phyloP scores from a whole-genome alignment of 2,329 filamentous ascomycete genomes.

The Leptographium procerum region DNA sequence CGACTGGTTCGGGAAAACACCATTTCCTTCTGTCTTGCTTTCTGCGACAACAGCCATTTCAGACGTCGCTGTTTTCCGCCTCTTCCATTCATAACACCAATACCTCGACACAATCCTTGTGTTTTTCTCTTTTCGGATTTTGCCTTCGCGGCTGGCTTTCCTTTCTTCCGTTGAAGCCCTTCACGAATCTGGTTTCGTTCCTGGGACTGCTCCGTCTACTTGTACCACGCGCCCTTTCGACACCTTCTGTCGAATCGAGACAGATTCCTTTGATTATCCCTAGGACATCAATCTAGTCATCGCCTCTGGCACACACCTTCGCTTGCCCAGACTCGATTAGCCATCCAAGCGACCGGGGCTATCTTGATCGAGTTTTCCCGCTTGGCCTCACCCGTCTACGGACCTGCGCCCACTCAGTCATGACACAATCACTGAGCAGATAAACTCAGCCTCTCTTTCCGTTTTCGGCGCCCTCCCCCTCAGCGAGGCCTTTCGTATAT shows the following conservation, averaged over 20 bases:
- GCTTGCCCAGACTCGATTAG: background rate
- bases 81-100: background rate
- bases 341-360: background rate
- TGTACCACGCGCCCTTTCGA: background rate
- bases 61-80: background rate
- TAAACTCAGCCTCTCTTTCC: background rate
- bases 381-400: background rate
- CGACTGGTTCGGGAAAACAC: background rate
- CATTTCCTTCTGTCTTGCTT: background rate
- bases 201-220: background rate
- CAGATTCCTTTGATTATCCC: background rate
- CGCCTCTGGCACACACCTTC: background rate
- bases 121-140: background rate
- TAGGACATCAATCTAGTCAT: background rate
- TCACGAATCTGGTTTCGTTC: background rate
- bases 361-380: background rate
- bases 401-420: slow-evolving; percentile 1
- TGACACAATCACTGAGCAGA: slow-evolving; percentile 2
- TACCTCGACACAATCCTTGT: background rate
- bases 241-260: background rate
- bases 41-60: background rate
- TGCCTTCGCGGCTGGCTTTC: background rate
- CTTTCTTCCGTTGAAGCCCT: background rate
- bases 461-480: slow-evolving; percentile 19
- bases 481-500: slow-evolving; percentile 38